phyloP scores from a whole-genome alignment of 352 stramenopile species.

The Pythium biforme region DNA sequence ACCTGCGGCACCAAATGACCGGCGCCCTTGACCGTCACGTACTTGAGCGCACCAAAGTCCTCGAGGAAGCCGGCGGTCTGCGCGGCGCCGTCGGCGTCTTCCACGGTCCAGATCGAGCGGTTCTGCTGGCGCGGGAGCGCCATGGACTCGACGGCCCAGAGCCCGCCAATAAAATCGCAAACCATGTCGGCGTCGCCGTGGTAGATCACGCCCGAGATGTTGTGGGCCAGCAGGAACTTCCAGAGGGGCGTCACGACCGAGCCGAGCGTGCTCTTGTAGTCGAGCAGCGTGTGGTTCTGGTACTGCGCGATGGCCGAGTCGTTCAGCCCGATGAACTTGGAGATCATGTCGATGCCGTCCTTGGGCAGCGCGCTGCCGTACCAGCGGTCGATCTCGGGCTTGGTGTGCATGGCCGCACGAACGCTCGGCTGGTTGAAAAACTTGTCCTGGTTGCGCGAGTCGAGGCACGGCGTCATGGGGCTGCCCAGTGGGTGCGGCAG shows the following conservation, averaged over 20 bases:
- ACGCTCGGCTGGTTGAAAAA: conserved; percentile 76
- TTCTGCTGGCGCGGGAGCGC: conserved; percentile 38
- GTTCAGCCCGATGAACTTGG: conserved; percentile 33
- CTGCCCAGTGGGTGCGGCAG: conserved; percentile 60
- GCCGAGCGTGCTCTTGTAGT: conserved; percentile 48
- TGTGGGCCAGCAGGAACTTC: conserved; percentile 39
- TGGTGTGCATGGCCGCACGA: conserved; percentile 72
- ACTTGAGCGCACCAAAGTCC: conserved; percentile 50
- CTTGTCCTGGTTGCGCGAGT: conserved; percentile 39
- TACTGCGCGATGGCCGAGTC: conserved; percentile 29
- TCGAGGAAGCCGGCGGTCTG: conserved; percentile 85
- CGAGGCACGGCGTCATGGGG: conserved; percentile 60
- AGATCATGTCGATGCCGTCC: conserved; percentile 30
- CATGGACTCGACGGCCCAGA: conserved; percentile 26
- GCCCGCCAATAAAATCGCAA: conserved; percentile 56
- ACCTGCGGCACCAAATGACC: conserved; percentile 8
- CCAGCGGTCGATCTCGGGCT: conserved; percentile 39
- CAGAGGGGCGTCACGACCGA: conserved; percentile 51
- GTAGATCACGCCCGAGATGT: conserved; percentile 58
- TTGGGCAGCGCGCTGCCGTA: conserved; percentile 38
- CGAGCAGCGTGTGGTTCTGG: conserved; percentile 32
- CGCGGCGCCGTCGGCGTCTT: conserved; percentile 26
- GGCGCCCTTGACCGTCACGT: conserved; percentile 4
- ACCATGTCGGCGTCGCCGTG: conserved; percentile 61
- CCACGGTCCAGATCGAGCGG: conserved; percentile 37